Conservation (phyloP, 2,329 filamentous ascomycete species). For the Xylariales sp. region DNA sequence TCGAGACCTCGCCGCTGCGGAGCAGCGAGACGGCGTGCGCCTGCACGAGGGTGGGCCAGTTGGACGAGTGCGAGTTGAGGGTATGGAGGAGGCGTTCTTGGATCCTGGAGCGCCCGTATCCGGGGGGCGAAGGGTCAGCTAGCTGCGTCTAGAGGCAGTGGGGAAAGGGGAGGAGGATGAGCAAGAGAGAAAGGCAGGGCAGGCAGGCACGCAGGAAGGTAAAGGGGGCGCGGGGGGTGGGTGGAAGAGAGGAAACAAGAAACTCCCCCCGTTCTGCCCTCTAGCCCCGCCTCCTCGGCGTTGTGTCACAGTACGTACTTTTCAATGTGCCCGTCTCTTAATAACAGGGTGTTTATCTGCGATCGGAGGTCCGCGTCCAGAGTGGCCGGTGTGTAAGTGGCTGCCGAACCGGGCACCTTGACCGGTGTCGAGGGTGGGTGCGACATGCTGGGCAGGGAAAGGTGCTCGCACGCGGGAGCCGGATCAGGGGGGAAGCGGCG, state of each 20-base stretch:
- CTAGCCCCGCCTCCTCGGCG: too few species aligned
- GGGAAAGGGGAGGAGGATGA: constrained; percentile 7
- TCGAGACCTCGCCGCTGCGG: constrained; percentile 54
- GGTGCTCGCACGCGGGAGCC: too few species aligned
- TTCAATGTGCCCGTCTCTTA: constrained; percentile 54
- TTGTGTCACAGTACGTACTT: constrained; percentile 48
- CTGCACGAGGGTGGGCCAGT: constrained; percentile 61
- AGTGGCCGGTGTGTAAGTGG: constrained; percentile 56
- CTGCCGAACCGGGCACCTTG: constrained; percentile 56
- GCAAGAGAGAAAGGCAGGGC: neutral
- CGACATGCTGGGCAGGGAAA: constrained; percentile 37
- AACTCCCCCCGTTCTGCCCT: too few species aligned
- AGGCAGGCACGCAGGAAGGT: too few species aligned
- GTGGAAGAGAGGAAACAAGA: too few species aligned
- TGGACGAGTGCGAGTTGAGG: constrained; percentile 53
- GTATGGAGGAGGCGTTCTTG: constrained; percentile 60
- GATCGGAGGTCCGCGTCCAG: constrained; percentile 59
- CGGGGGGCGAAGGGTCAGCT: constrained; percentile 3
- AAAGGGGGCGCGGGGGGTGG: too few species aligned
- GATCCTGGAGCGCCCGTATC: too few species aligned
- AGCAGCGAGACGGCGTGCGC: constrained; percentile 56
- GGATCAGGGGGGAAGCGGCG: too few species aligned
- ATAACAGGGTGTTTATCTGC: constrained; percentile 55
- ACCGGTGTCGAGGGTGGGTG: constrained; percentile 50
- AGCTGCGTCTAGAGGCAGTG: constrained; percentile 4